phyloP scores from a whole-genome alignment of 2,329 filamentous ascomycete genomes.

The Diplodia sapinea region DNA sequence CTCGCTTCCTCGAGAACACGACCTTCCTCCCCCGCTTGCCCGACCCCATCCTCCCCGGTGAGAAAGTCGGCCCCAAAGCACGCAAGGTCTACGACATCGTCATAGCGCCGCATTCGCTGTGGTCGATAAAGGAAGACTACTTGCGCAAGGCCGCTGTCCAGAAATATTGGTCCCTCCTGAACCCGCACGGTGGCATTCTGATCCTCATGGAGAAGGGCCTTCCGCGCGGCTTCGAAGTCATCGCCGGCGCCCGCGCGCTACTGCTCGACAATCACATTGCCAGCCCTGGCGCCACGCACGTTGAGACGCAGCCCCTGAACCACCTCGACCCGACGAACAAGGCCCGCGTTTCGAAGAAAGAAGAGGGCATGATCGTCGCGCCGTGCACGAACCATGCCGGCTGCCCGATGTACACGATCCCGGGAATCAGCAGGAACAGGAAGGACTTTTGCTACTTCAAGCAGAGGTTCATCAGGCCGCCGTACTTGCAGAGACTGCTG shows the following conservation, averaged over 20 bases:
- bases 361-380: constrained; percentile 66
- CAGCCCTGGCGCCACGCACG: constrained; percentile 60
- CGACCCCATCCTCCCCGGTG: constrained; percentile 74
- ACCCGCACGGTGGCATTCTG: constrained; percentile 82
- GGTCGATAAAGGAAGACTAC: constrained; percentile 76
- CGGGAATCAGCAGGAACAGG: constrained; percentile 73
- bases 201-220: constrained; percentile 90
- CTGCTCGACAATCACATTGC: constrained; percentile 77
- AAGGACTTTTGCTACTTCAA: constrained; percentile 91
- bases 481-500: constrained; percentile 79
- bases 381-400: constrained; percentile 84
- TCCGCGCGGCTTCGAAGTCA: constrained; percentile 87
- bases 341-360: constrained; percentile 50
- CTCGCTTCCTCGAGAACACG: constrained; percentile 81
- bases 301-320: constrained; percentile 42
- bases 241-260: constrained; percentile 81
- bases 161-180: constrained; percentile 87
- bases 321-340: constrained; percentile 46
- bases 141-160: constrained; percentile 79
- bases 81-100: constrained; percentile 89
- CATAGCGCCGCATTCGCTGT: constrained; percentile 83
- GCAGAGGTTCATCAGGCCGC: constrained; percentile 85
- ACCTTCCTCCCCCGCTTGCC: constrained; percentile 92
- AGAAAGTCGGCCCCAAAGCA: constrained; percentile 44
- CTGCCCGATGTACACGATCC: constrained; percentile 85